These are phyloP conservation scores for Cyberlindnera misumaiensis DNA, from an alignment of 805 yeast genomes.

Conservation along the genomic window DNA sequence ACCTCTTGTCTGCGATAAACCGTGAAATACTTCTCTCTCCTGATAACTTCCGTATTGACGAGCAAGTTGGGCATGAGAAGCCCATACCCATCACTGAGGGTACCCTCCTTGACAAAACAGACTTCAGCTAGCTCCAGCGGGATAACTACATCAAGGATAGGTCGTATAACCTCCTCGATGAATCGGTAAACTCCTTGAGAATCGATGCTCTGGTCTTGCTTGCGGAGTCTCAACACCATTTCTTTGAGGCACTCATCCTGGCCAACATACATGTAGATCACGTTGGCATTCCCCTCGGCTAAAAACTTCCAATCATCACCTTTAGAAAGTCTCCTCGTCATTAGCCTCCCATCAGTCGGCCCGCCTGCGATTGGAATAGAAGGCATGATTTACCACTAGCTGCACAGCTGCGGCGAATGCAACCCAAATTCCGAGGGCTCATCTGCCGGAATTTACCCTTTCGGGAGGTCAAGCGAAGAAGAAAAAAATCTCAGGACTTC, in stretches of 20 bases:
- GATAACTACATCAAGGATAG: conserved; percentile 26
- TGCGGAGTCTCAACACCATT: conserved; percentile 28
- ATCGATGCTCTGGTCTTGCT: conserved; percentile 14
- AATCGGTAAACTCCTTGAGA: conserved; percentile 14
- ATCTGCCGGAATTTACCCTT: not conserved
- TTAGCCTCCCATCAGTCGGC: too few species aligned
- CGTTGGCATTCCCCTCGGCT: conserved; percentile 46
- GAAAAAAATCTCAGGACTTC: not conserved
- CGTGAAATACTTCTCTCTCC: conserved; percentile 31
- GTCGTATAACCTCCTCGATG: conserved; percentile 4
- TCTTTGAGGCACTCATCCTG: conserved; percentile 24
- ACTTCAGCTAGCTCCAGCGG: conserved; percentile 14
- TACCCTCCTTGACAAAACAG: conserved; percentile 2
- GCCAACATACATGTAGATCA: conserved; percentile 36
- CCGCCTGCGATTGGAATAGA: too few species aligned
- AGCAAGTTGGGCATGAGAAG: conserved; percentile 36
- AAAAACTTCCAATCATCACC: conserved; percentile 34
- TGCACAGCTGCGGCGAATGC: too few species aligned
- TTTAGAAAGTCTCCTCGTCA: not conserved
- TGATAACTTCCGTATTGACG: conserved; percentile 25
- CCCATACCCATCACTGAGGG: conserved; percentile 35
- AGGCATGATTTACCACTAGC: not conserved
- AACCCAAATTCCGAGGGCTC: not conserved
- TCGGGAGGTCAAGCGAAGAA: not conserved
- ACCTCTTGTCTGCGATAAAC: conserved; percentile 17